Evolutionary conservation across 2,329 filamentous ascomycete genomes (phyloP).

Genomic region (Macrophomina tecta): DNA sequence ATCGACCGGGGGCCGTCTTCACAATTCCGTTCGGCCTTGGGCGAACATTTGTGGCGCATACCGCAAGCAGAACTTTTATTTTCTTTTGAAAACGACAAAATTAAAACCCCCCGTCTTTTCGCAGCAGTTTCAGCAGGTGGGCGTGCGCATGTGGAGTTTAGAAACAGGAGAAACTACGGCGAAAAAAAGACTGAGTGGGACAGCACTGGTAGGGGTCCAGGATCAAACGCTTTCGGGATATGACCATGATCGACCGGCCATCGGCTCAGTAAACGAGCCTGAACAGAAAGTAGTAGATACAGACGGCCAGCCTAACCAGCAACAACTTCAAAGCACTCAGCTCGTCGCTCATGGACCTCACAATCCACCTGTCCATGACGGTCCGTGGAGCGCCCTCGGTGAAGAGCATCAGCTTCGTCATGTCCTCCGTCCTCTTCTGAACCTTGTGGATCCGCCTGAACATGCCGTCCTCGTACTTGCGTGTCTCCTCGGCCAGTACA

Average conservation of each 20-base stretch:
- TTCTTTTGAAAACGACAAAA: no score
- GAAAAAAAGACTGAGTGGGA: background rate
- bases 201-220: background rate
- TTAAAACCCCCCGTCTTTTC: no score
- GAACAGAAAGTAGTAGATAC: slow-evolving; percentile 2
- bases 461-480: background rate
- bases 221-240: background rate
- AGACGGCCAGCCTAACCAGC: background rate
- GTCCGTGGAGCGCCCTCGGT: background rate
- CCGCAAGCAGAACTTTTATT: no score
- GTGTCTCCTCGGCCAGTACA: background rate
- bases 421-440: slow-evolving; percentile 7
- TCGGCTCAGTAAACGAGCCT: background rate
- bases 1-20: no score
- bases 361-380: slow-evolving; percentile 10
- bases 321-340: background rate
- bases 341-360: slow-evolving; percentile 10
- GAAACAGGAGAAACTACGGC: background rate
- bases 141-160: background rate
- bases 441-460: slow-evolving; percentile 3
- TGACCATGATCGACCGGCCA: background rate
- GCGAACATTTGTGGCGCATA: no score
- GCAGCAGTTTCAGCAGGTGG: background rate
- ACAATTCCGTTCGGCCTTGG: no score
- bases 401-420: slow-evolving; percentile 7